These are phyloP conservation scores for Avena insularis DNA, from an alignment of 176 grass and related monocot genomes.

Conservation along the genomic window DNA sequence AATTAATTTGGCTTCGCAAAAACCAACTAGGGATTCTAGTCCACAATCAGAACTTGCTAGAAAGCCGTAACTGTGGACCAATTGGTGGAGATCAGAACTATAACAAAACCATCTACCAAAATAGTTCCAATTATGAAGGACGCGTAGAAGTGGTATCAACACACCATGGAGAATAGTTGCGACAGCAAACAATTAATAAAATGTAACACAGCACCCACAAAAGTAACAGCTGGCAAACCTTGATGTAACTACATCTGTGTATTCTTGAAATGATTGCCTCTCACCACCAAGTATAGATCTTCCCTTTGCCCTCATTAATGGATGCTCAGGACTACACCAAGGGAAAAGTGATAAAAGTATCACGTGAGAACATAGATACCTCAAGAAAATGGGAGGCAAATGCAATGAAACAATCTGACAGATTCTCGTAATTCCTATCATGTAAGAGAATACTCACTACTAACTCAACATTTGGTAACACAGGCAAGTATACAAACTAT, in stretches of 20 bases:
- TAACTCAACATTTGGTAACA: conserved; percentile 24
- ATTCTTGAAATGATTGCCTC: conserved; percentile 75
- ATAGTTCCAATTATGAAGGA: conserved; percentile 29
- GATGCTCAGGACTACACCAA: conserved; percentile 83
- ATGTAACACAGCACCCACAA: conserved; percentile 6
- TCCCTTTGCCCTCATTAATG: conserved; percentile 75
- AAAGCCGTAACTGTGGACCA: conserved; percentile 7
- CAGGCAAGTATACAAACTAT: conserved; percentile 17
- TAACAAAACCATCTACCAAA: conserved; percentile 7
- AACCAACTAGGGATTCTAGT: not conserved
- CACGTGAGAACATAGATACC: conserved; percentile 2
- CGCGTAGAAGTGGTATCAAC: not conserved
- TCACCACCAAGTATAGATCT: conserved; percentile 95
- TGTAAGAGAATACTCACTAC: conserved; percentile 22
- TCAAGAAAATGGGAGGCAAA: conserved; percentile 25
- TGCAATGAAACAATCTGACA: conserved; percentile 28
- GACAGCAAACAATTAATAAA: conserved; percentile 13
- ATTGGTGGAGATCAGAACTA: conserved; percentile 20
- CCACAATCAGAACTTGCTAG: not conserved
- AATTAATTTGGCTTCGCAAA: not conserved
- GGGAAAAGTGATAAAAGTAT: conserved; percentile 39
- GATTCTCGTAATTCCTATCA: conserved; percentile 36
- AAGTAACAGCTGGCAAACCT: conserved; percentile 57
- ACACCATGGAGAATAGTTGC: conserved; percentile 27
- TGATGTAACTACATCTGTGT: conserved; percentile 71